Percentiles rank a stretch among this genome's conserved stretches.
phyloP scores from a whole-genome alignment of 2,329 filamentous ascomycete species.

The Penicillium sumatraense region DNA sequence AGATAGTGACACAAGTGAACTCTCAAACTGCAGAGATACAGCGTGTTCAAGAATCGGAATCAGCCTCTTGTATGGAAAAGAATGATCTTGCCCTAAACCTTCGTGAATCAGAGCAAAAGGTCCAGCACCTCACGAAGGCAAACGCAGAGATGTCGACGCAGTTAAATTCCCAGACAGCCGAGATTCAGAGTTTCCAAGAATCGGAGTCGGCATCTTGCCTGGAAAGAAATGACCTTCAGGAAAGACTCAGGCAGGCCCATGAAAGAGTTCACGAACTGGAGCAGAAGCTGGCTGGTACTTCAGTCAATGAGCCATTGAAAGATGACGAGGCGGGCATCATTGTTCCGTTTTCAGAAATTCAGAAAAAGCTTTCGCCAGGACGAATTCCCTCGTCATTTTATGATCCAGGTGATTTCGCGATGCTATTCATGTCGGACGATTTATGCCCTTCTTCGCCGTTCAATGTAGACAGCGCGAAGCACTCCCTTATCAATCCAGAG shows the following conservation, averaged over 20 bases:
- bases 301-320: not conserved
- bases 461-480: not conserved
- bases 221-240: constrained; percentile 23
- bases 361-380: constrained; percentile 23
- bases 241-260: constrained; percentile 26
- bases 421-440: constrained; percentile 32
- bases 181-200: constrained; percentile 28
- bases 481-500: not conserved
- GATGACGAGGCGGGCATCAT: constrained; percentile 21
- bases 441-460: not conserved
- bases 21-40: no score
- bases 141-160: constrained; percentile 15
- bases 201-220: constrained; percentile 19
- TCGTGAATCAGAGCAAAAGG: constrained; percentile 23
- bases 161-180: constrained; percentile 18
- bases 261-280: constrained; percentile 28
- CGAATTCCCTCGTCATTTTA: constrained; percentile 21
- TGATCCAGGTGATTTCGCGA: constrained; percentile 33
- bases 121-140: constrained; percentile 21
- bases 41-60: no score
- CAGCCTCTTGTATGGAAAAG: no score
- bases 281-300: constrained; percentile 4
- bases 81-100: no score
- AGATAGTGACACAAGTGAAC: no score
- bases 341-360: constrained; percentile 39